Evolutionary conservation across 2,329 filamentous ascomycete species (phyloP).

Genomic region (Tolypocladium tundrense): DNA sequence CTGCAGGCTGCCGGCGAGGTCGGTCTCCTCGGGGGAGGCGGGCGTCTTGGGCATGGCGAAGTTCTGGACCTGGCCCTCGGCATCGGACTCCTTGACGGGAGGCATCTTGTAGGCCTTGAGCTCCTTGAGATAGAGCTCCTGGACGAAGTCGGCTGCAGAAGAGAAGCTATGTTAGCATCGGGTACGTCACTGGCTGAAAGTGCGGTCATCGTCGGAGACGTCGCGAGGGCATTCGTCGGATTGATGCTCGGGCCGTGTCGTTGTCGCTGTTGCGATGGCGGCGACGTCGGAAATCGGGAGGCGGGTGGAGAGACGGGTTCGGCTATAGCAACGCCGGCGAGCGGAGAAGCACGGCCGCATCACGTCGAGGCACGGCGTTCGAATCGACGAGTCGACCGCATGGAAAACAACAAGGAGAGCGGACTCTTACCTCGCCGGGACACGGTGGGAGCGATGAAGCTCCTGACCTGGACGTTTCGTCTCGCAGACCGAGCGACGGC

Average conservation of each 20-base stretch:
- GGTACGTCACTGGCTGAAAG: background rate
- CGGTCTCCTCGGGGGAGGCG: constrained; percentile 82
- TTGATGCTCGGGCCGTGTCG: background rate
- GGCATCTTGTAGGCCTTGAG: constrained; percentile 90
- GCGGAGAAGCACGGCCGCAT: constrained; percentile 3
- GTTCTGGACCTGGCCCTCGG: constrained; percentile 83
- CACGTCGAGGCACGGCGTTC: background rate
- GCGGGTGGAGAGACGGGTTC: background rate
- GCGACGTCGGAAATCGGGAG: background rate
- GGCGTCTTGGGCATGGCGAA: constrained; percentile 75
- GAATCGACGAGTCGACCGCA: background rate
- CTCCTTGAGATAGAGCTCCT: constrained; percentile 95
- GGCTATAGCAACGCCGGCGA: background rate
- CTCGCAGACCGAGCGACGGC: constrained; percentile 34
- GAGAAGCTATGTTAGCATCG: constrained; percentile 14
- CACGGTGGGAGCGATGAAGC: constrained; percentile 50
- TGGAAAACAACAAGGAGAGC: background rate
- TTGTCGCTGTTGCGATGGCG: background rate
- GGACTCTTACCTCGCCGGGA: constrained; percentile 47
- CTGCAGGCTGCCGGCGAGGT: constrained; percentile 84
- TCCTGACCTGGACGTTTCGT: constrained; percentile 36
- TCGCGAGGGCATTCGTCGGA: background rate
- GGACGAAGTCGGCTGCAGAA: constrained; percentile 78
- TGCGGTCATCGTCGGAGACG: background rate
- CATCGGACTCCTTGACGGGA: constrained; percentile 72